Conservation (phyloP, 495 filamentous ascomycete genomes). For the Xanthoparmelia taractica region DNA sequence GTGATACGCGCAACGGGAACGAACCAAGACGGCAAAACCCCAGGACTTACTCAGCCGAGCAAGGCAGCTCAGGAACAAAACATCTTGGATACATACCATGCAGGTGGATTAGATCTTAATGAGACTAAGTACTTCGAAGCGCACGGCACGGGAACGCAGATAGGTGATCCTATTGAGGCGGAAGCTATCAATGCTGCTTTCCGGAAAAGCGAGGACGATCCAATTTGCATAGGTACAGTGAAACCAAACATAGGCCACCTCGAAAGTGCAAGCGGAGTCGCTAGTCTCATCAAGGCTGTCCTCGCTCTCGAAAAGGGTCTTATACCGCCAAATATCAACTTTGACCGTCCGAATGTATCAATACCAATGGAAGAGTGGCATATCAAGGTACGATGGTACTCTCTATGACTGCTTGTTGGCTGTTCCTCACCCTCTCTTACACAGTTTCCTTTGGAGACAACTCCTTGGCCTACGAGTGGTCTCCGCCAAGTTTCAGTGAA, state of each 20-base stretch:
- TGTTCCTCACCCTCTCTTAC: no score
- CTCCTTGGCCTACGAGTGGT: no score
- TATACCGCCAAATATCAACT: slow-evolving; percentile 38
- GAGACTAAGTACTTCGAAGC: slow-evolving; percentile 41
- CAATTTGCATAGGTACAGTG: slow-evolving; percentile 33
- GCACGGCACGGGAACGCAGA: slow-evolving; percentile 24
- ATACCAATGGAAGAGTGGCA: slow-evolving; percentile 30
- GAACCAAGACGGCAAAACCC: slow-evolving; percentile 48
- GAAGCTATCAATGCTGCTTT: slow-evolving; percentile 33
- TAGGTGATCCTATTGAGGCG: slow-evolving; percentile 35
- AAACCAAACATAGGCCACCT: slow-evolving; percentile 44
- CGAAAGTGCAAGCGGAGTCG: slow-evolving; percentile 39
- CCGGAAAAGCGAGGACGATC: slow-evolving; percentile 25
- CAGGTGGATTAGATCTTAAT: slow-evolving; percentile 32
- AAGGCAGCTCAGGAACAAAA: slow-evolving; percentile 31
- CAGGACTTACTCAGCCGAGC: slow-evolving; percentile 39
- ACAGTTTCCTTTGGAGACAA: no score
- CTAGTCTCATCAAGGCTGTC: slow-evolving; percentile 36
- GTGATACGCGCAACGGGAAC: slow-evolving; percentile 22
- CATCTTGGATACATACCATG: slow-evolving; percentile 26
- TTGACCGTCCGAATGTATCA: slow-evolving; percentile 28
- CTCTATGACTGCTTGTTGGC: no score
- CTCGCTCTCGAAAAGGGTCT: slow-evolving; percentile 38
- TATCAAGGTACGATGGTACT: no score
- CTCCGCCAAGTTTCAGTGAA: no score